Conservation (phyloP, 257 asterid species). For the Misopates orontium region DNA sequence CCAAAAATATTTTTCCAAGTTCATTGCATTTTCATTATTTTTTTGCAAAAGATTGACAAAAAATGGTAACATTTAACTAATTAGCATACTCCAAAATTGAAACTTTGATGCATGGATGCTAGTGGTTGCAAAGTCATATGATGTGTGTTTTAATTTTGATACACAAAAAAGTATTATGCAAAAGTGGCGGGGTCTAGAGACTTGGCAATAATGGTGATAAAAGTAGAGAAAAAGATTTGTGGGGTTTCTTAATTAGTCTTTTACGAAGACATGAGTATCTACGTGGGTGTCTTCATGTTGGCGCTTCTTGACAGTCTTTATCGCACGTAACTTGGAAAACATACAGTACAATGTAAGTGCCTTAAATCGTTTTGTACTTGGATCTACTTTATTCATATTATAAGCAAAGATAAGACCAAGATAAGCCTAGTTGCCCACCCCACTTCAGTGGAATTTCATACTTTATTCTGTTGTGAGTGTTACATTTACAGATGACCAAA, state of each 20-base stretch:
- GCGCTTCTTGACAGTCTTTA: conserved; percentile 31
- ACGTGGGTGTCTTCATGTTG: conserved; percentile 51
- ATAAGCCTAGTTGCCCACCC: conserved; percentile 27
- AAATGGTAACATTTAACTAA: no score
- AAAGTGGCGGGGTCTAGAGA: conserved; percentile 45
- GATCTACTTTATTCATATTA: conserved; percentile 24
- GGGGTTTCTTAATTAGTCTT: conserved; percentile 42
- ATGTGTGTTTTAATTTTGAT: conserved; percentile 33
- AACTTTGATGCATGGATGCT: no score
- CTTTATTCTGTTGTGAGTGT: conserved; percentile 28
- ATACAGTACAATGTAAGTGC: conserved; percentile 23
- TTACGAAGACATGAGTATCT: conserved; percentile 46
- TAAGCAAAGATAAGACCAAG: conserved; percentile 26
- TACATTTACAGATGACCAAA: not conserved
- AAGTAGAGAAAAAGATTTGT: conserved; percentile 37
- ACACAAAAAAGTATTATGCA: conserved; percentile 12
- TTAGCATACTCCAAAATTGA: no score
- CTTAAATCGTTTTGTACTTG: conserved; percentile 27
- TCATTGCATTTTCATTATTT: no score
- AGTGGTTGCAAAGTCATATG: no score
- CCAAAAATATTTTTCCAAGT: no score
- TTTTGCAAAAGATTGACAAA: no score
- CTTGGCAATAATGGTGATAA: conserved; percentile 49
- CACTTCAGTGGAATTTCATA: conserved; percentile 27
- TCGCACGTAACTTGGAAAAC: not conserved